Conservation (phyloP, 257 asterid genomes). For the Nicotiana attenuata region DNA sequence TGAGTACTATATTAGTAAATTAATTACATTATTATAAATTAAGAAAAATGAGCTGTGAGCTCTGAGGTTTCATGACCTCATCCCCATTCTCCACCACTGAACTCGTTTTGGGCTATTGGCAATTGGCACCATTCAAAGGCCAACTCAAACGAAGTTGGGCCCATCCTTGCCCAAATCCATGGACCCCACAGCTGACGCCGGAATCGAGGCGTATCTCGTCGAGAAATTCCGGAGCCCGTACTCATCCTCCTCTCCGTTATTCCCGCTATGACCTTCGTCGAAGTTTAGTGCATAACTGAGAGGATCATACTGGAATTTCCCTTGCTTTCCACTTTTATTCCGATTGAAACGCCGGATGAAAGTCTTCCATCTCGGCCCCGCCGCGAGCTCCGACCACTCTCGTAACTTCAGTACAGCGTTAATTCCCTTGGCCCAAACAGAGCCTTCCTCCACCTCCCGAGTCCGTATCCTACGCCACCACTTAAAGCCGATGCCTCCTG, state of each 20-base stretch:
- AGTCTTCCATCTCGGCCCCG: slow-evolving; percentile 84
- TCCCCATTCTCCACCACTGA: not conserved
- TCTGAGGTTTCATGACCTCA: not conserved
- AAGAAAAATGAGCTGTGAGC: not conserved
- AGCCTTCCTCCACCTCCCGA: slow-evolving; percentile 10
- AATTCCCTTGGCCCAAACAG: slow-evolving; percentile 49
- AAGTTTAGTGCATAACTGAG: slow-evolving; percentile 70
- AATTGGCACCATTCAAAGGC: not conserved
- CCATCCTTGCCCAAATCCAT: slow-evolving; percentile 58
- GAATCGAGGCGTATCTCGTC: slow-evolving; percentile 56
- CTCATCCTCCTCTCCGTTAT: slow-evolving; percentile 37
- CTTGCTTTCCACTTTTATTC: slow-evolving; percentile 31
- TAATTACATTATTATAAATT: not conserved
- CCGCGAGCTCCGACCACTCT: slow-evolving; percentile 84
- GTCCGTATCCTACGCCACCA: slow-evolving; percentile 54
- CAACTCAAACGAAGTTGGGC: slow-evolving; percentile 38
- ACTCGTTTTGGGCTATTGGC: not conserved
- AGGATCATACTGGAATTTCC: slow-evolving; percentile 61
- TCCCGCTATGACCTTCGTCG: slow-evolving; percentile 59
- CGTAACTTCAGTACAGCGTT: slow-evolving; percentile 55
- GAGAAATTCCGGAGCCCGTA: slow-evolving; percentile 54
- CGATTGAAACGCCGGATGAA: slow-evolving; percentile 75
- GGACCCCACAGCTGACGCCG: slow-evolving; percentile 39
- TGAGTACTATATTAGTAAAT: not conserved
- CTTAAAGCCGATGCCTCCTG: slow-evolving; percentile 26